These are phyloP conservation scores for Nakaseomyces bracarensis DNA, from an alignment of 1,139 yeast genomes.

Conservation along the genomic window DNA sequence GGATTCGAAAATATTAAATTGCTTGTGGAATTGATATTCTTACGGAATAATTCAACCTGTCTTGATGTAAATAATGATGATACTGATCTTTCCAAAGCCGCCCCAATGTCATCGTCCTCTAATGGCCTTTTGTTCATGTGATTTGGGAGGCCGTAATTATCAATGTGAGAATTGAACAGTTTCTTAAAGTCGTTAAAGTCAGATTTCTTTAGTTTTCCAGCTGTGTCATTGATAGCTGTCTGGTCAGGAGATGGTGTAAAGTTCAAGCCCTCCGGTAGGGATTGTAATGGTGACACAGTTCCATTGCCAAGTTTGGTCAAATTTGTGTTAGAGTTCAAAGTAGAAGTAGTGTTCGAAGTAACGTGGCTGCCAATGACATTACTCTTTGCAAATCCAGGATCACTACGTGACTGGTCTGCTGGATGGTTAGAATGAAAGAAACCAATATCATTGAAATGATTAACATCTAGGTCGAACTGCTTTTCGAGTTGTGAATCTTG, in stretches of 20 bases:
- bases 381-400: background rate
- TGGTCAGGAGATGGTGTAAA: conserved; percentile 2
- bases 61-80: conserved; percentile 44
- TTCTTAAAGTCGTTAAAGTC: conserved; percentile 6
- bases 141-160: conserved; percentile 4
- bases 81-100: conserved; percentile 9
- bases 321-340: conserved; percentile 2
- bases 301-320: background rate
- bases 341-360: background rate
- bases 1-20: conserved; percentile 13
- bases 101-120: conserved; percentile 4
- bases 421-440: conserved; percentile 13
- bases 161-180: conserved; percentile 3
- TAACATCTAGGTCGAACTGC: conserved; percentile 32
- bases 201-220: background rate
- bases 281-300: background rate
- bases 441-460: conserved; percentile 51
- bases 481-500: conserved; percentile 49
- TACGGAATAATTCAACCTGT: conserved; percentile 50
- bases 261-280: background rate
- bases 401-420: background rate
- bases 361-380: background rate
- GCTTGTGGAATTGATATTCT: conserved; percentile 27
- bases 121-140: background rate
- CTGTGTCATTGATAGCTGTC: background rate